Conservation (phyloP, 2,329 filamentous ascomycete species). For the Fusarium sp. region DNA sequence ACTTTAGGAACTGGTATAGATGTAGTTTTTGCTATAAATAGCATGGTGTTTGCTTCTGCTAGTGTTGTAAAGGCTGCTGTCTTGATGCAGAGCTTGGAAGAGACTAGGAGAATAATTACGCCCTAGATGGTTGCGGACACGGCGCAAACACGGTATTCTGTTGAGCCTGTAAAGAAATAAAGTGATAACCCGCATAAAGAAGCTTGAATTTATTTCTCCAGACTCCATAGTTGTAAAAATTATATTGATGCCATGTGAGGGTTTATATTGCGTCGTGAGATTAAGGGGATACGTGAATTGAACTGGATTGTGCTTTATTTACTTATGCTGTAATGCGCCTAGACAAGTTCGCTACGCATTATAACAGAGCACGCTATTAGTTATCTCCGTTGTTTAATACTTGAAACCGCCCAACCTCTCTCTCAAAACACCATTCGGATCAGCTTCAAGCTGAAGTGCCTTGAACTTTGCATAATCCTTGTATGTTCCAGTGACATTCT, state of each 20-base stretch:
- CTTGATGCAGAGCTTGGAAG: slow-evolving; percentile 9
- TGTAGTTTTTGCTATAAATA: slow-evolving; percentile 26
- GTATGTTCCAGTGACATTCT: slow-evolving; percentile 20
- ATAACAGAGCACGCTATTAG: too few species aligned
- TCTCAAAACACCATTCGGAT: slow-evolving; percentile 14
- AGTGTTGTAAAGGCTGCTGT: background rate
- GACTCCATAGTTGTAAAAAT: too few species aligned
- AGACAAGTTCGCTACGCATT: too few species aligned
- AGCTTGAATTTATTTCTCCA: too few species aligned
- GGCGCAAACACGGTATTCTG: too few species aligned
- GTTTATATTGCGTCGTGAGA: too few species aligned
- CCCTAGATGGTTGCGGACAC: background rate
- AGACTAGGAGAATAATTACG: background rate
- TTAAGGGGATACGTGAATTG: too few species aligned
- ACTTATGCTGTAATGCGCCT: too few species aligned
- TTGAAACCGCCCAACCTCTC: slow-evolving; percentile 18
- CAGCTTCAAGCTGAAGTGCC: slow-evolving; percentile 3
- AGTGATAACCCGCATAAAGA: too few species aligned
- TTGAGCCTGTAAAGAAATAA: too few species aligned
- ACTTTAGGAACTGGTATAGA: slow-evolving; percentile 29
- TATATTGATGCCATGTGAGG: too few species aligned
- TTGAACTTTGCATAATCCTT: slow-evolving; percentile 22
- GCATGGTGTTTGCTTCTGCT: slow-evolving; percentile 28
- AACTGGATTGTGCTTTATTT: too few species aligned
- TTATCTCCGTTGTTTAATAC: background rate